Evolutionary conservation across 768 basidiomycete species (phyloP).

Genomic region (Leucocoprinus sp.): DNA sequence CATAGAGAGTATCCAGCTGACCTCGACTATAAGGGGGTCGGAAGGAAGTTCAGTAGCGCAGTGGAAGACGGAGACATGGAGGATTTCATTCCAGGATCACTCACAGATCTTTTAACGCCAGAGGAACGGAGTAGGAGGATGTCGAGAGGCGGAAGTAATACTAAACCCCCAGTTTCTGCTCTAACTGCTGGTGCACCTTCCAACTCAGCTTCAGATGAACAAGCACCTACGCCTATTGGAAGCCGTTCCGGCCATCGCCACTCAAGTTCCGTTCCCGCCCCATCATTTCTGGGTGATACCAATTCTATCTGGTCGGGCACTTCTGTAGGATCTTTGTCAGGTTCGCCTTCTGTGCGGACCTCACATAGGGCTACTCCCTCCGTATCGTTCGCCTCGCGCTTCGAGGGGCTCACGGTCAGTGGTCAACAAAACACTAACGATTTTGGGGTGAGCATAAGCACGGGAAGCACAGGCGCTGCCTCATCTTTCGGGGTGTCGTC

Average conservation of each 20-base stretch:
- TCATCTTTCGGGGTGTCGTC: constrained; percentile 34
- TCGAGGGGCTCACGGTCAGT: constrained; percentile 20
- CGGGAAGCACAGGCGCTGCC: constrained; percentile 23
- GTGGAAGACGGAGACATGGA: constrained; percentile 75
- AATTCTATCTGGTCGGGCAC: constrained; percentile 76
- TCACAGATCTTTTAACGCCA: constrained; percentile 85
- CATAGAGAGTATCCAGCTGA: constrained; percentile 27
- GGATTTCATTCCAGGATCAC: constrained; percentile 81
- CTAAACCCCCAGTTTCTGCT: constrained; percentile 21
- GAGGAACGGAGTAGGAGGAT: constrained; percentile 78
- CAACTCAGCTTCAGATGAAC: background rate
- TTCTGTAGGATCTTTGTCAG: constrained; percentile 19
- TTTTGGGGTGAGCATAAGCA: constrained; percentile 26
- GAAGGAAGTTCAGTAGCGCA: constrained; percentile 30
- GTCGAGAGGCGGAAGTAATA: constrained; percentile 60
- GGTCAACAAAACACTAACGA: constrained; percentile 19
- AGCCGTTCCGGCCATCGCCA: constrained; percentile 52
- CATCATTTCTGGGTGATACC: constrained; percentile 66
- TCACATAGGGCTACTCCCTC: constrained; percentile 40
- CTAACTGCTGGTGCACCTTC: constrained; percentile 12
- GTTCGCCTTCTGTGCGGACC: constrained; percentile 22
- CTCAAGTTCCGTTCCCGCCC: constrained; percentile 75
- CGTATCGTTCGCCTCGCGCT: constrained; percentile 41
- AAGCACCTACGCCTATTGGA: constrained; percentile 8
- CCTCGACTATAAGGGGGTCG: constrained; percentile 34